Evolutionary conservation across 176 grass and related monocot species (phyloP).

Genomic region (Alopecurus myosuroides): DNA sequence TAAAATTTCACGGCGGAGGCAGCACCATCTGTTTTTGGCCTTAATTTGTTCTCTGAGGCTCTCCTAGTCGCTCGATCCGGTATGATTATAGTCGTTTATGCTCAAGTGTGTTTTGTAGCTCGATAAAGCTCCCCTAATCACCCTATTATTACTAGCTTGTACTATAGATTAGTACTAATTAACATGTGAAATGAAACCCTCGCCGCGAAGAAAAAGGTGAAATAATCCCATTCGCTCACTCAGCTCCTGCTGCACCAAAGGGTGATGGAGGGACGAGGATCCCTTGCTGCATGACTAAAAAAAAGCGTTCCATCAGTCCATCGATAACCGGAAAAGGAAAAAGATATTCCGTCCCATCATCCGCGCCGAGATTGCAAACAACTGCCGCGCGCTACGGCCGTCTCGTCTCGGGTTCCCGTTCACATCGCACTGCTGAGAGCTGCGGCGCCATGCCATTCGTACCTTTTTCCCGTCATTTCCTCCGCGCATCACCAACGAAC

Average conservation of each 20-base stretch:
- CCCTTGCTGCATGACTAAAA: not conserved
- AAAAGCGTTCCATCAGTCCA: not conserved
- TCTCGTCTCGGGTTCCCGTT: not conserved
- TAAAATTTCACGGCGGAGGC: no score
- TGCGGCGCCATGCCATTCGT: not conserved
- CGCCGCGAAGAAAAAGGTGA: not conserved
- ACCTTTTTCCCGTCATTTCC: not conserved
- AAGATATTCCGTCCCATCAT: conserved; percentile 19
- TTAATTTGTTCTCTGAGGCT: not conserved
- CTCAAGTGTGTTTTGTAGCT: not conserved
- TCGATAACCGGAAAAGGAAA: conserved; percentile 39
- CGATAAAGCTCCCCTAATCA: not conserved
- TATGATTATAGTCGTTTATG: not conserved
- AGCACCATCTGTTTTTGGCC: not conserved
- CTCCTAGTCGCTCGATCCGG: not conserved
- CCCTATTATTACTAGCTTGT: not conserved
- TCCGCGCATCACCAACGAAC: not conserved
- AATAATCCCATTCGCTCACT: not conserved
- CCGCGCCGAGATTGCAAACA: conserved; percentile 20
- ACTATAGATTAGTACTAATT: not conserved
- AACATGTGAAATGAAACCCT: not conserved
- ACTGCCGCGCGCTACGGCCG: not conserved
- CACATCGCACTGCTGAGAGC: not conserved
- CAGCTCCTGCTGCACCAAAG: not conserved
- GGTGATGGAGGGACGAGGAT: not conserved